These are phyloP conservation scores for Penicillium sp. DNA, from an alignment of 2,329 filamentous ascomycete species.

Conservation along the genomic window DNA sequence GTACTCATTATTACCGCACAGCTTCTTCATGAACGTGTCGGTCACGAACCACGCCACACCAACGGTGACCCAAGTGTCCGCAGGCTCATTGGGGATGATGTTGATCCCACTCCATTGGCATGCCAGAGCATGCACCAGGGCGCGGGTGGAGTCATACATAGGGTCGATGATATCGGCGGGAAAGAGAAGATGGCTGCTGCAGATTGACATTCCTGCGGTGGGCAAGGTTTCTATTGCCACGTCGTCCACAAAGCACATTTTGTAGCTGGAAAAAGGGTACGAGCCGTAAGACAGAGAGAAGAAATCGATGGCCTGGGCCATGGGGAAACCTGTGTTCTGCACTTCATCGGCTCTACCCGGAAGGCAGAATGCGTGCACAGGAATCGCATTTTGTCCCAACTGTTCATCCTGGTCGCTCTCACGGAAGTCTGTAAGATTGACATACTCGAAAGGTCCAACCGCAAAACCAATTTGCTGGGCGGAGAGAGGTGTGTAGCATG, in stretches of 20 bases:
- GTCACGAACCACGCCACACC: slow-evolving; percentile 95
- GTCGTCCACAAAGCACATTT: slow-evolving; percentile 92
- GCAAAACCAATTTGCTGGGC: slow-evolving; percentile 92
- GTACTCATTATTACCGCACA: slow-evolving; percentile 95
- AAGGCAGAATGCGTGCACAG: slow-evolving; percentile 88
- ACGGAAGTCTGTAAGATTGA: slow-evolving; percentile 85
- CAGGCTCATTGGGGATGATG: slow-evolving; percentile 77
- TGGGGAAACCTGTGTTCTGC: slow-evolving; percentile 79
- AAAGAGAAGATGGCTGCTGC: slow-evolving; percentile 83
- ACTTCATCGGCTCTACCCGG: slow-evolving; percentile 81
- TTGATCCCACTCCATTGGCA: slow-evolving; percentile 95
- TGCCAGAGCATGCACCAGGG: slow-evolving; percentile 79
- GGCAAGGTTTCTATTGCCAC: slow-evolving; percentile 73
- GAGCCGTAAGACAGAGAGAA: slow-evolving; percentile 85
- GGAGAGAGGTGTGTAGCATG: slow-evolving; percentile 71
- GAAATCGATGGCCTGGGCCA: slow-evolving; percentile 84
- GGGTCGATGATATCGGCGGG: slow-evolving; percentile 83
- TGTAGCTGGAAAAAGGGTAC: slow-evolving; percentile 91
- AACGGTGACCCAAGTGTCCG: slow-evolving; percentile 85
- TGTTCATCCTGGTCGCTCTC: slow-evolving; percentile 91
- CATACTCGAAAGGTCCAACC: slow-evolving; percentile 90
- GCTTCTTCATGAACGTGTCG: slow-evolving; percentile 83
- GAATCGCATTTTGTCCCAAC: slow-evolving; percentile 82
- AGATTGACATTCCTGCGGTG: slow-evolving; percentile 80
- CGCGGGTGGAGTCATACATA: slow-evolving; percentile 77